Conservation (phyloP, 1,139 yeast species). For the Zhuliangozyma parablackwelliae region DNA sequence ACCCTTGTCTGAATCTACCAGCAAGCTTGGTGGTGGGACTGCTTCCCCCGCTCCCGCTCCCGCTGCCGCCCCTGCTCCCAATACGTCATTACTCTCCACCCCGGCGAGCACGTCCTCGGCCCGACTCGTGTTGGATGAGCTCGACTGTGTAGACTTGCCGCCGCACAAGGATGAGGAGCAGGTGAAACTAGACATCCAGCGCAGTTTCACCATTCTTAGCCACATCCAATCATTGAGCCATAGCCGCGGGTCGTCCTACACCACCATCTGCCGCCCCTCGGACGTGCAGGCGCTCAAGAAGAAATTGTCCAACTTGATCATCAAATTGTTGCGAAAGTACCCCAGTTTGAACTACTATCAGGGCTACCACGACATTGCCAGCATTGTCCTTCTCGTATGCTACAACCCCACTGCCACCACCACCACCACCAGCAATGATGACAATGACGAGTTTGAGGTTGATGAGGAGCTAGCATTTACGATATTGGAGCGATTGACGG, state of each 20-base stretch:
- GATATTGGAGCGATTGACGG: constrained; percentile 54
- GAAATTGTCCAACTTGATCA: constrained; percentile 45
- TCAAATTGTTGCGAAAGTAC: constrained; percentile 53
- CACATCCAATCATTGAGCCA: constrained; percentile 24
- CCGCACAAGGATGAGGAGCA: constrained; percentile 74
- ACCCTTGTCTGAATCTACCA: neutral
- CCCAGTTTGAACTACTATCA: constrained; percentile 77
- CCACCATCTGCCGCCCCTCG: constrained; percentile 29
- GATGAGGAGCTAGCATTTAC: constrained; percentile 40
- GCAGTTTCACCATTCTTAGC: constrained; percentile 54
- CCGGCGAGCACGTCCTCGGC: constrained; percentile 4
- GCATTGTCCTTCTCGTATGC: constrained; percentile 59
- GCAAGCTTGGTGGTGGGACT: neutral
- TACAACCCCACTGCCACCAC: constrained; percentile 14
- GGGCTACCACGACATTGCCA: constrained; percentile 87
- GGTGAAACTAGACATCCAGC: constrained; percentile 67
- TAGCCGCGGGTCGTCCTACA: constrained; percentile 18
- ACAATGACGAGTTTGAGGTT: constrained; percentile 11
- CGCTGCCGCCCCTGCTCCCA: neutral
- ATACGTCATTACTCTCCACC: constrained; percentile 2
- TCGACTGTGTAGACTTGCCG: constrained; percentile 27
- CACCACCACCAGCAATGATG: constrained; percentile 1
- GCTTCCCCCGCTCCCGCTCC: neutral
- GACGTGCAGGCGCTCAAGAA: constrained; percentile 35
- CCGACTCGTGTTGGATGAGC: constrained; percentile 16